Conservation (phyloP, 352 stramenopile genomes). For the Phytophthora ohioensis region DNA sequence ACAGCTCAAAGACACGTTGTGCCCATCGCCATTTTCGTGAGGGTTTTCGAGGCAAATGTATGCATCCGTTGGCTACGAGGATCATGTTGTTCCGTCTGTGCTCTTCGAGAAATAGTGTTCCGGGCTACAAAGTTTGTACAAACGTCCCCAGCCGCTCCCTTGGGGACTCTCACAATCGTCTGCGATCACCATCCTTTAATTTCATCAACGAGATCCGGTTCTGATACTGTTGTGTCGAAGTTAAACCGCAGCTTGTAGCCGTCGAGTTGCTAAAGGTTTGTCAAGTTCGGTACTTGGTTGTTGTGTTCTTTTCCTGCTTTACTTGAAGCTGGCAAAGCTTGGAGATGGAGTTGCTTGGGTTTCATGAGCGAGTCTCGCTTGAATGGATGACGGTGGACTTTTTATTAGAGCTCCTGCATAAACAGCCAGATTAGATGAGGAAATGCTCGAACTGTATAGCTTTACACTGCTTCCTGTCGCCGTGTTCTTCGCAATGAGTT, state of each 20-base stretch:
- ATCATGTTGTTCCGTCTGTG: conserved; percentile 10
- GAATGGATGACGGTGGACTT: conserved; percentile 20
- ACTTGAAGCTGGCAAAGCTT: neutral
- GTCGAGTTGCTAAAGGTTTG: neutral
- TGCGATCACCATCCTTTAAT: conserved; percentile 13
- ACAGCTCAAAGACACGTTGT: conserved; percentile 26
- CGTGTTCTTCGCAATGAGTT: neutral
- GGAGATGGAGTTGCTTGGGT: neutral
- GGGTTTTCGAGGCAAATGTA: neutral
- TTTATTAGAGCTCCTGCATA: conserved; percentile 14
- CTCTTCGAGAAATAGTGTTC: conserved; percentile 20
- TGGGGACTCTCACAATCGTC: conserved; percentile 17
- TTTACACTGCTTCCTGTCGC: neutral
- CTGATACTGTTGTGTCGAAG: conserved; percentile 27
- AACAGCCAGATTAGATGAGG: conserved; percentile 31
- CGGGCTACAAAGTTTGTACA: neutral
- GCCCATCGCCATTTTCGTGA: conserved; percentile 9
- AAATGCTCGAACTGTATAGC: conserved; percentile 28
- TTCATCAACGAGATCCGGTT: conserved; percentile 24
- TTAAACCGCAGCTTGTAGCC: conserved; percentile 28
- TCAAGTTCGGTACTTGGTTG: neutral
- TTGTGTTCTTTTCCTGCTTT: neutral
- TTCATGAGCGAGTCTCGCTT: neutral
- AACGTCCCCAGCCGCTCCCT: conserved; percentile 14
- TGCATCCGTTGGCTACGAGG: conserved; percentile 17